Conservation (phyloP, 768 basidiomycete species). For the Pleurotus tuoliensis region DNA sequence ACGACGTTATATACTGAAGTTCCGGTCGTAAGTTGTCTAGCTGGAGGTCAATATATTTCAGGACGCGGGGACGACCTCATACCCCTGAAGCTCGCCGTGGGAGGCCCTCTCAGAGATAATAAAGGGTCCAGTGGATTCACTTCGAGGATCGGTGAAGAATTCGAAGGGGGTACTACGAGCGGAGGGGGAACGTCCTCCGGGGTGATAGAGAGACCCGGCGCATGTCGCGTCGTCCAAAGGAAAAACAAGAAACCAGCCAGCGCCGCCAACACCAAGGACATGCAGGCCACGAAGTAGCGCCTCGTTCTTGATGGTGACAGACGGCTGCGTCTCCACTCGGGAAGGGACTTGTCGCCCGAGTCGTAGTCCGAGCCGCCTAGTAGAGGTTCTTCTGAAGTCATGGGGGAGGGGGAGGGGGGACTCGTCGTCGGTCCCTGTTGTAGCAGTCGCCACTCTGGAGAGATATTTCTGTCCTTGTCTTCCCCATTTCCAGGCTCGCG, state of each 20-base stretch:
- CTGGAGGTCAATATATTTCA: background rate
- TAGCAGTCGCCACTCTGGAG: too few species aligned
- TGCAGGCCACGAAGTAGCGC: conserved; percentile 22
- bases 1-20: conserved; percentile 65
- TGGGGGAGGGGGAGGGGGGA: too few species aligned
- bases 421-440: too few species aligned
- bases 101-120: conserved; percentile 38
- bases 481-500: too few species aligned
- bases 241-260: conserved; percentile 23
- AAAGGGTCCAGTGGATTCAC: conserved; percentile 14
- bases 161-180: background rate
- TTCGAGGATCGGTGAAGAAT: background rate
- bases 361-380: background rate
- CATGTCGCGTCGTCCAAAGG: conserved; percentile 18
- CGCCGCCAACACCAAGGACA: conserved; percentile 24
- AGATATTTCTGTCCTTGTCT: too few species aligned
- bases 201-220: background rate
- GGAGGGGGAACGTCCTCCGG: conserved; percentile 3
- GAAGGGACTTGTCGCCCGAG: background rate
- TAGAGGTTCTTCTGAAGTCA: background rate
- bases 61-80: conserved; percentile 4
- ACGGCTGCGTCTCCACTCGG: background rate
- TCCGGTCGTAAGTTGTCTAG: conserved; percentile 62
- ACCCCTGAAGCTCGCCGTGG: conserved; percentile 59
- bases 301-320: conserved; percentile 10